These are phyloP conservation scores for Melastoma candidum DNA, from an alignment of 441 rosid genomes.

Conservation along the genomic window DNA sequence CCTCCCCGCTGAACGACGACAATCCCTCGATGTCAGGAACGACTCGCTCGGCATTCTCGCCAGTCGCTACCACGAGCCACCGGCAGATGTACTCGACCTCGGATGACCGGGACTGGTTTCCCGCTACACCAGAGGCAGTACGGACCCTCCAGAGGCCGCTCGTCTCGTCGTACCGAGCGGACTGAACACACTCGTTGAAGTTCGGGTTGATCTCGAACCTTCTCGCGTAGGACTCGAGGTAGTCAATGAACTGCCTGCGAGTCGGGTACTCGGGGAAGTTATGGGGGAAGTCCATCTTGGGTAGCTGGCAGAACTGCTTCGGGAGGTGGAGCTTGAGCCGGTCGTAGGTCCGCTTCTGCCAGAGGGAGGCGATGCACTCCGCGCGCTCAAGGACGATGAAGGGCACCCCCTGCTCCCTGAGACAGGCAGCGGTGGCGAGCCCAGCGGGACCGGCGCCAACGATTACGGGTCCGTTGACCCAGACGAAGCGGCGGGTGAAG, in stretches of 20 bases:
- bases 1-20: conserved; percentile 41
- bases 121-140: conserved; percentile 24
- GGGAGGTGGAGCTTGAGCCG: conserved; percentile 79
- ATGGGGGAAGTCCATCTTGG: conserved; percentile 62
- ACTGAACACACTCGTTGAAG: conserved; percentile 66
- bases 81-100: conserved; percentile 44
- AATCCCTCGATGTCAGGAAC: conserved; percentile 51
- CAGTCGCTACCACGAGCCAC: conserved; percentile 80
- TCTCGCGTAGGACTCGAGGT: conserved; percentile 58
- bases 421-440: conserved; percentile 68
- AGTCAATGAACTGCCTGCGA: conserved; percentile 47
- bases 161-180: conserved; percentile 56
- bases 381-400: conserved; percentile 57
- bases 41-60: conserved; percentile 61
- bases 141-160: conserved; percentile 60
- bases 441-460: conserved; percentile 84
- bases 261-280: conserved; percentile 65
- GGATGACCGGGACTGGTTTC: conserved; percentile 21
- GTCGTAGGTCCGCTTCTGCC: conserved; percentile 69
- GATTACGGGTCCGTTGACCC: conserved; percentile 67
- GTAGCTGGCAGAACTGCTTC: conserved; percentile 65
- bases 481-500: conserved; percentile 34
- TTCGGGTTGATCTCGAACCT: conserved; percentile 45
- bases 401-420: conserved; percentile 55
- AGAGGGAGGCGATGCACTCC: conserved; percentile 66